Conservation (phyloP, 2,329 filamentous ascomycete genomes). For the Tolypocladium album region DNA sequence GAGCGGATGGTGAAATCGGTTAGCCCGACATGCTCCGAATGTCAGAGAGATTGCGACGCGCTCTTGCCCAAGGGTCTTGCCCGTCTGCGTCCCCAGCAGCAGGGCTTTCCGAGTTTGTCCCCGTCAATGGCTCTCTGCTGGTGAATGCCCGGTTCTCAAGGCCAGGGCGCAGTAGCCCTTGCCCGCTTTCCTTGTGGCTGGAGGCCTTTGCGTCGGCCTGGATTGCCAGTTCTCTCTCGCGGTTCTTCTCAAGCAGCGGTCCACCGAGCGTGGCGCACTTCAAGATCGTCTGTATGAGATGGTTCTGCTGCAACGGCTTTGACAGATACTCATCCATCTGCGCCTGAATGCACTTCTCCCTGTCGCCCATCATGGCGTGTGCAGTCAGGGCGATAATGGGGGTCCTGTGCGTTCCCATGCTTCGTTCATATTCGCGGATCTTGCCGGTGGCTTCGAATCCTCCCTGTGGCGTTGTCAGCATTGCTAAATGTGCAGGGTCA, state of each 20-base stretch:
- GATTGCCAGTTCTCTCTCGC: slow-evolving; percentile 46
- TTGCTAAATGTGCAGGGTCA: not conserved
- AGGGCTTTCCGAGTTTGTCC: slow-evolving; percentile 49
- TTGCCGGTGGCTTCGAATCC: slow-evolving; percentile 95
- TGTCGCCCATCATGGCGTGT: slow-evolving; percentile 96
- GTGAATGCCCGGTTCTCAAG: slow-evolving; percentile 55
- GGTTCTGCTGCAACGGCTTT: slow-evolving; percentile 92
- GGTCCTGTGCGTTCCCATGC: slow-evolving; percentile 67
- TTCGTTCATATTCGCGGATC: slow-evolving; percentile 89
- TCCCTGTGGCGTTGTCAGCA: slow-evolving; percentile 47
- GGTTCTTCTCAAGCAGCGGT: slow-evolving; percentile 67
- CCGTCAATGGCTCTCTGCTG: slow-evolving; percentile 49
- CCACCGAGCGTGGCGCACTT: slow-evolving; percentile 91
- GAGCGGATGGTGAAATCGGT: slow-evolving; percentile 5
- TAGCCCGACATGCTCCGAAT: slow-evolving; percentile 27
- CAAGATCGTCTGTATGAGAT: slow-evolving; percentile 94
- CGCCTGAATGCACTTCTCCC: slow-evolving; percentile 95
- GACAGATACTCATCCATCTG: slow-evolving; percentile 99
- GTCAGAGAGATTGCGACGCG: slow-evolving; percentile 32
- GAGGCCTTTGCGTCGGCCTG: slow-evolving; percentile 36
- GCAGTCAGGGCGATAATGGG: slow-evolving; percentile 96
- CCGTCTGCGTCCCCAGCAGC: slow-evolving; percentile 36
- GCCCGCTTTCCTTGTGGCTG: slow-evolving; percentile 25
- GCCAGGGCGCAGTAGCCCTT: slow-evolving; percentile 26
- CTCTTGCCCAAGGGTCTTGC: slow-evolving; percentile 38